A percentile compares a stretch with the other conserved stretches of the same genome.
Evolutionary conservation across 1,284 basidiomycete species (phyloP).

Genomic region (Apiotrichum veenhuisii): DNA sequence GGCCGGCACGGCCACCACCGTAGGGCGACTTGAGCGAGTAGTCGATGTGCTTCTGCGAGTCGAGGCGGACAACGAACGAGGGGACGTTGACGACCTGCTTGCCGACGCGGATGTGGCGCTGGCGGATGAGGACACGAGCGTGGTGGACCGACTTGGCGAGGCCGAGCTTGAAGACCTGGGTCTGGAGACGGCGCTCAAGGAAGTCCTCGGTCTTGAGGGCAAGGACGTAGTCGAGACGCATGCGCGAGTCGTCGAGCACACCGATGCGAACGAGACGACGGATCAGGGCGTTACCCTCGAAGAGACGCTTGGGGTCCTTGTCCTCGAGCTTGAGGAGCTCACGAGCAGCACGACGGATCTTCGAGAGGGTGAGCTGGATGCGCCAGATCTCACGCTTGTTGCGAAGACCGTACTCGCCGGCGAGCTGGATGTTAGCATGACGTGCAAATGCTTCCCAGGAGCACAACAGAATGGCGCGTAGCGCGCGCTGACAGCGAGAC

Average conservation of each 20-base stretch:
- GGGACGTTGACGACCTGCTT: slow-evolving; percentile 99
- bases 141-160: slow-evolving; percentile 99
- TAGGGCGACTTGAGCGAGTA: slow-evolving; percentile 96
- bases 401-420: slow-evolving; percentile 98
- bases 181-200: slow-evolving; percentile 98
- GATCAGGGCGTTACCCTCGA: slow-evolving; percentile 97
- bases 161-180: slow-evolving; percentile 95
- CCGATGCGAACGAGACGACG: slow-evolving; percentile 98
- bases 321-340: slow-evolving; percentile 99
- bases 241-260: slow-evolving; percentile 97
- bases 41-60: slow-evolving; percentile 98
- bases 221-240: slow-evolving; percentile 99
- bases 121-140: slow-evolving; percentile 94
- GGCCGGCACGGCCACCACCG: slow-evolving; percentile 93
- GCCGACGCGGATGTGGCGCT: slow-evolving; percentile 80
- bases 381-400: slow-evolving; percentile 99
- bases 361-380: slow-evolving; percentile 94
- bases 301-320: slow-evolving; percentile 99
- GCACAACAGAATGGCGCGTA: background rate
- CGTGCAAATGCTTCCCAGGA: background rate
- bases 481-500: slow-evolving; percentile 3
- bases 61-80: slow-evolving; percentile 96
- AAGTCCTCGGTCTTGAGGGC: slow-evolving; percentile 99
- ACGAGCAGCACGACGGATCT: slow-evolving; percentile 99
- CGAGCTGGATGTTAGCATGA: slow-evolving; percentile 61